Conservation (phyloP, 192 early-diverging fungal species). For the Rhizophagus clarus region DNA sequence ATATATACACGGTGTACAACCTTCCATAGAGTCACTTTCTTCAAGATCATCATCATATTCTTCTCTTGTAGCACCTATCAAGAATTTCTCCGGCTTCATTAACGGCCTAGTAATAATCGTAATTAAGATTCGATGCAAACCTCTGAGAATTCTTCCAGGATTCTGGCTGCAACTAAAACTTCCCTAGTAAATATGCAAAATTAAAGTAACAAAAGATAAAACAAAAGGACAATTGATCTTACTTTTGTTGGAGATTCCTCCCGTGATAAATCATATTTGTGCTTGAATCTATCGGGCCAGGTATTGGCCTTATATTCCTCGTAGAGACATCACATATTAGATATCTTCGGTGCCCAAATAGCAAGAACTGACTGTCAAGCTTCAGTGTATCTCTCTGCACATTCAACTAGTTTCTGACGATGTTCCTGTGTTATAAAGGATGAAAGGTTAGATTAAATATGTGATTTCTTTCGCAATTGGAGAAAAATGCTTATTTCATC, state of each 20-base stretch:
- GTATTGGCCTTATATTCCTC: constrained; percentile 18
- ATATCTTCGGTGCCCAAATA: too few species aligned
- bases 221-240: constrained; percentile 15
- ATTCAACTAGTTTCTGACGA: too few species aligned
- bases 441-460: too few species aligned
- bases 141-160: constrained; percentile 7
- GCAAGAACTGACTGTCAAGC: too few species aligned
- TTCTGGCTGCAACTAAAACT: constrained; percentile 13
- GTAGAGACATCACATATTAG: not conserved
- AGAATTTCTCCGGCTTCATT: constrained; percentile 14
- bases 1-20: constrained; percentile 4
- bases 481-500: too few species aligned
- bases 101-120: not conserved
- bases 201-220: constrained; percentile 10
- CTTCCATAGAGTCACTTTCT: not conserved
- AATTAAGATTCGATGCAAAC: constrained; percentile 18
- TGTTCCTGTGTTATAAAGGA: too few species aligned
- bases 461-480: too few species aligned
- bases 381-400: too few species aligned
- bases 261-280: constrained; percentile 18
- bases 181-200: constrained; percentile 18
- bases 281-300: constrained; percentile 3
- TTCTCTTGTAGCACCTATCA: not conserved
- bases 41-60: not conserved
- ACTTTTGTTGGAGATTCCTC: constrained; percentile 13